Percentiles rank a stretch among this genome's conserved stretches.
Conservation (phyloP, 2,329 filamentous ascomycete genomes). For the Thielaviopsis ethacetica region DNA sequence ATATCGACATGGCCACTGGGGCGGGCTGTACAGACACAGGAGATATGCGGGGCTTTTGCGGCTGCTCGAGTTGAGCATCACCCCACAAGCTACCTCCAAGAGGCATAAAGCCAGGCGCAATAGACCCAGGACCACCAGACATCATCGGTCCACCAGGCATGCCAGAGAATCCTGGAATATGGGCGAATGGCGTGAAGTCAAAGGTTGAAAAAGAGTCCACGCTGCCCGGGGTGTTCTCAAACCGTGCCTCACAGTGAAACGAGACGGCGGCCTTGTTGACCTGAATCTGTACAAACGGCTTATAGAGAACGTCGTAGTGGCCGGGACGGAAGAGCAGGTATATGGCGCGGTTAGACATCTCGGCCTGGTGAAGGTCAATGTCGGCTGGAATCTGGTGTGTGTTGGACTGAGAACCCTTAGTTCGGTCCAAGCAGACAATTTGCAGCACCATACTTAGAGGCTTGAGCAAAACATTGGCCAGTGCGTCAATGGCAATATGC, state of each 20-base stretch:
- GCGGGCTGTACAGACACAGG: not conserved
- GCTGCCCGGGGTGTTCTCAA: conserved; percentile 23
- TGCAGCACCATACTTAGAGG: conserved; percentile 67
- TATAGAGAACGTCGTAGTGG: conserved; percentile 92
- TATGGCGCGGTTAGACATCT: conserved; percentile 33
- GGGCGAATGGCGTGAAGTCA: conserved; percentile 27
- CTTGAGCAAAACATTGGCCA: conserved; percentile 65
- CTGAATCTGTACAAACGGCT: conserved; percentile 20
- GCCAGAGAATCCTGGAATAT: conserved; percentile 29
- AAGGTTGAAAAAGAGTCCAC: conserved; percentile 26
- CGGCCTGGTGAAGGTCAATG: conserved; percentile 27
- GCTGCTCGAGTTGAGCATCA: not conserved
- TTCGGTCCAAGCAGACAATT: conserved; percentile 82
- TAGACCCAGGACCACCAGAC: conserved; percentile 12
- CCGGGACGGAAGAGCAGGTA: conserved; percentile 52
- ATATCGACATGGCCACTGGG: not conserved
- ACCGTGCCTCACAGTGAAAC: conserved; percentile 29
- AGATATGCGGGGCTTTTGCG: not conserved
- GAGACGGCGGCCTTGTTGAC: conserved; percentile 37
- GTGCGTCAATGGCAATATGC: conserved; percentile 63
- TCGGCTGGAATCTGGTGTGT: conserved; percentile 47
- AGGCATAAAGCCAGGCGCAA: conserved; percentile 19
- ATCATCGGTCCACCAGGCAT: conserved; percentile 15
- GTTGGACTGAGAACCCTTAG: conserved; percentile 60
- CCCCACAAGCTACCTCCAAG: not conserved